A percentile compares a stretch with the other conserved stretches of the same genome.
phyloP scores from a whole-genome alignment of 805 yeast species.

The Blastobotrys muscicola region DNA sequence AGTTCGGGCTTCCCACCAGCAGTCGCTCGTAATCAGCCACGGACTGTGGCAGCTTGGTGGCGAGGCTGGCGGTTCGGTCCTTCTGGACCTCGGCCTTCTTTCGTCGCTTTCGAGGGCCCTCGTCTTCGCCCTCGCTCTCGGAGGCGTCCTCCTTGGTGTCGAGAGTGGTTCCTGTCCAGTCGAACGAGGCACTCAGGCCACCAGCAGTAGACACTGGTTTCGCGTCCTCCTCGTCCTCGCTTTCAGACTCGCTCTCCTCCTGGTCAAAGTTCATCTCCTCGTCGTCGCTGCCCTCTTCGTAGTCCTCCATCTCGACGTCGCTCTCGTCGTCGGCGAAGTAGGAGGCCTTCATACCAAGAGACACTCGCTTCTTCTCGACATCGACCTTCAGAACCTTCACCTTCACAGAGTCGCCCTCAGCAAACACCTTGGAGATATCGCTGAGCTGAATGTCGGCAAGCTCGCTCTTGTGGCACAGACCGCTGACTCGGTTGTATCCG shows the following conservation, averaged over 20 bases:
- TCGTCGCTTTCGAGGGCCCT: conserved; percentile 20
- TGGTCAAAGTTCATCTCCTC: conserved; percentile 18
- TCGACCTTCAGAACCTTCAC: conserved; percentile 65
- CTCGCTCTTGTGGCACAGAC: conserved; percentile 80
- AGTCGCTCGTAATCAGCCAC: conserved; percentile 86
- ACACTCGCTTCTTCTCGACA: conserved; percentile 57
- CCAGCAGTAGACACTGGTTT: conserved; percentile 23
- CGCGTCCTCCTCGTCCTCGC: conserved; percentile 22
- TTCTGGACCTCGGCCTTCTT: conserved; percentile 46
- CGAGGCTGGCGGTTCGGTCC: conserved; percentile 79
- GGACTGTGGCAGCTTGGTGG: conserved; percentile 84
- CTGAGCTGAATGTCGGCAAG: conserved; percentile 54
- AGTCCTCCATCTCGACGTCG: conserved; percentile 22
- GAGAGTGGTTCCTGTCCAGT: conserved; percentile 88
- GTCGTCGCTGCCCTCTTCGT: conserved; percentile 18
- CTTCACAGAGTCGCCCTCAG: conserved; percentile 85
- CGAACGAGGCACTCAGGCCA: conserved; percentile 80
- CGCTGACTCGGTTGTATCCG: conserved; percentile 65
- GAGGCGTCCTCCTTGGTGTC: conserved; percentile 47
- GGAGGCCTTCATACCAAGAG: conserved; percentile 92
- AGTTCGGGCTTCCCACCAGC: conserved; percentile 84
- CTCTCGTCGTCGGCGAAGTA: conserved; percentile 46
- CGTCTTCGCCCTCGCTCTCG: conserved; percentile 40
- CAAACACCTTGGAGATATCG: conserved; percentile 57
- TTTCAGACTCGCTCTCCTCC: conserved; percentile 20